Conservation (phyloP, 1,284 basidiomycete species). For the Agroathelia rolfsii region DNA sequence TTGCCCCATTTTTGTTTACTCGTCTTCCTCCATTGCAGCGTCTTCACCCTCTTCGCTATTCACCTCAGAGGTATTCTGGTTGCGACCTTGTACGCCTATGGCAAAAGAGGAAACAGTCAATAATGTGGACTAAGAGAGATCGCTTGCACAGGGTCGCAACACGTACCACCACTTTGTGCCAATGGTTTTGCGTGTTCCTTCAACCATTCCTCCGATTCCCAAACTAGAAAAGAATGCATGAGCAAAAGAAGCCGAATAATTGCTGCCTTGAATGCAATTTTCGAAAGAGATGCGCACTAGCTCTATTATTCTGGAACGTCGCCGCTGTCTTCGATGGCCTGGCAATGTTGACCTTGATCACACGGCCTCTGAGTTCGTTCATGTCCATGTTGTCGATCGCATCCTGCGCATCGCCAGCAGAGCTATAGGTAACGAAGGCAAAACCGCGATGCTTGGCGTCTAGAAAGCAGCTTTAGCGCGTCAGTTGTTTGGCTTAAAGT, state of each 20-base stretch:
- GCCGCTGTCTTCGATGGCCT: slow-evolving; percentile 58
- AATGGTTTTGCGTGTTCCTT: slow-evolving; percentile 63
- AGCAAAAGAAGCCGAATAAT: slow-evolving; percentile 9
- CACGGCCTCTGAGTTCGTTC: slow-evolving; percentile 65
- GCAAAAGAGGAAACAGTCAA: slow-evolving; percentile 7
- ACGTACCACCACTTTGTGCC: slow-evolving; percentile 56
- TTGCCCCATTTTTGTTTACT: too few species aligned
- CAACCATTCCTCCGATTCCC: slow-evolving; percentile 83
- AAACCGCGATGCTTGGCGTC: slow-evolving; percentile 74
- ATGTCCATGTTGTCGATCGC: slow-evolving; percentile 86
- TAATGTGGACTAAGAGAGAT: slow-evolving; percentile 10
- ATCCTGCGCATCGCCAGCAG: slow-evolving; percentile 72
- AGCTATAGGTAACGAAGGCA: slow-evolving; percentile 70
- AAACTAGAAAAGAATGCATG: slow-evolving; percentile 38
- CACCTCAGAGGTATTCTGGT: slow-evolving; percentile 19
- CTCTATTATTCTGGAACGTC: slow-evolving; percentile 60
- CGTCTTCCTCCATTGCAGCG: slow-evolving; percentile 24
- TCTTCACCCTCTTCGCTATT: slow-evolving; percentile 15
- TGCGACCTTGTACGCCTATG: slow-evolving; percentile 48
- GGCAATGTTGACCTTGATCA: slow-evolving; percentile 71
- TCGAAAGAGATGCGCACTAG: slow-evolving; percentile 37
- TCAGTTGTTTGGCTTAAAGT: slow-evolving; percentile 7
- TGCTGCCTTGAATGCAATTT: slow-evolving; percentile 4
- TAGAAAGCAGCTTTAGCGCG: slow-evolving; percentile 22
- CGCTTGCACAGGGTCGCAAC: slow-evolving; percentile 7